Conservation (phyloP, 1,139 yeast species). For the Hyphopichia pseudoburtonii region DNA sequence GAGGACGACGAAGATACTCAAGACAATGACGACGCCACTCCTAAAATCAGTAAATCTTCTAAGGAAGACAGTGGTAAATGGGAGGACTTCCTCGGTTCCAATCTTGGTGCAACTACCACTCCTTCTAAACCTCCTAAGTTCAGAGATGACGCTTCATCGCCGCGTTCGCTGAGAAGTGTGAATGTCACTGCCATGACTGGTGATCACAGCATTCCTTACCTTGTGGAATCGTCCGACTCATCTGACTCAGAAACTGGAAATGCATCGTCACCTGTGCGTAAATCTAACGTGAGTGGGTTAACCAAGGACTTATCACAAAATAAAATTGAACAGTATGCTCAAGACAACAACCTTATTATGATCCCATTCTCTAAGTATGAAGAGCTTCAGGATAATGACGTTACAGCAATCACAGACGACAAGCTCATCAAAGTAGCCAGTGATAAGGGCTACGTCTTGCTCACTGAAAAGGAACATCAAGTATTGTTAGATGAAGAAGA, state of each 20-base stretch:
- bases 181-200: constrained; percentile 4
- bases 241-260: constrained; percentile 25
- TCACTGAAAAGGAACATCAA: constrained; percentile 26
- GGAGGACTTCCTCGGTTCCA: constrained; percentile 43
- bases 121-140: constrained; percentile 19
- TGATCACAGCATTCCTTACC: constrained; percentile 22
- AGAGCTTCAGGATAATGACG: constrained; percentile 25
- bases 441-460: constrained; percentile 27
- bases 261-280: constrained; percentile 8
- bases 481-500: constrained; percentile 31
- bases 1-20: constrained; percentile 9
- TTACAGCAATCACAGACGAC: constrained; percentile 21
- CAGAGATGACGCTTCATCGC: constrained; percentile 19
- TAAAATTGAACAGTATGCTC: constrained; percentile 48
- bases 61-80: constrained; percentile 31
- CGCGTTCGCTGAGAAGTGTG: constrained; percentile 9
- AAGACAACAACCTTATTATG: constrained; percentile 48
- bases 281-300: constrained; percentile 12
- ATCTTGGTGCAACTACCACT: constrained; percentile 22
- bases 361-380: constrained; percentile 50
- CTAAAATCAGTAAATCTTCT: not conserved
- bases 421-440: constrained; percentile 22
- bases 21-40: constrained; percentile 1
- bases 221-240: constrained; percentile 38
- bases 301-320: constrained; percentile 25